Evolutionary conservation across 345 rosid genomes (phyloP), one percentile per base, ranked within the genome.

Genomic region (Aquilaria sinensis): DNA sequence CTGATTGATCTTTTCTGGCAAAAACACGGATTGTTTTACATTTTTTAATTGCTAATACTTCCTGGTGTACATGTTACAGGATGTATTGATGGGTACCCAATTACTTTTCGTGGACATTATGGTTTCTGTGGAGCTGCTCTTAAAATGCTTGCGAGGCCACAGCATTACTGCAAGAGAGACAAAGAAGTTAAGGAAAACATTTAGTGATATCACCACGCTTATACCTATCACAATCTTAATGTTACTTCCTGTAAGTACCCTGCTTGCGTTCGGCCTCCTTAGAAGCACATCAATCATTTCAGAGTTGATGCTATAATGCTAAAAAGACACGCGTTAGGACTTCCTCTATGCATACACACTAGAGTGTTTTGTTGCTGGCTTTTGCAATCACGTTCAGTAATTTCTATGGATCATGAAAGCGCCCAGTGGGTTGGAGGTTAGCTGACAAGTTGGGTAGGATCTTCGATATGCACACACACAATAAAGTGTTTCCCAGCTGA

Each of bases 201-300:
- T 84, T 13, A 75, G 56, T 60, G 89, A 84, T 74, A 59, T 84
- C 2, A 78, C 84, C 6, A 55, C 77, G 8, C 82, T 86, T 47
- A 56, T 83, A 54, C 93, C 93, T 0, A 62, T 83, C 53, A 75
- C 85, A 43, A 74, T 86, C 52, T 72, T 86, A 57, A 83, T 86
- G 89, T 72, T 83, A 57, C 68, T 86, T 65, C 89, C 93, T 47
- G 93, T 83, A 78, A 75, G 85, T 53, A 51, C 64, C 9, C 46
- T 12, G 31, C 47, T 65, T 30, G 29, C 45, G 31, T 12, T 55
- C 23, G 23, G 16, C 5, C 14, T 23, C 34, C 10, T 30, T 57
- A n/a, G 31, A 43, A n/a, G 31, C 7, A 2, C 3, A 4, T 37
- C 8, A 37, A 9, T 37, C 43, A 4, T 37, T 37, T 5, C 43